A percentile compares a stretch with the other conserved stretches of the same genome.
phyloP scores from a whole-genome alignment of 805 yeast species.

The Pichia phayaonensis region DNA sequence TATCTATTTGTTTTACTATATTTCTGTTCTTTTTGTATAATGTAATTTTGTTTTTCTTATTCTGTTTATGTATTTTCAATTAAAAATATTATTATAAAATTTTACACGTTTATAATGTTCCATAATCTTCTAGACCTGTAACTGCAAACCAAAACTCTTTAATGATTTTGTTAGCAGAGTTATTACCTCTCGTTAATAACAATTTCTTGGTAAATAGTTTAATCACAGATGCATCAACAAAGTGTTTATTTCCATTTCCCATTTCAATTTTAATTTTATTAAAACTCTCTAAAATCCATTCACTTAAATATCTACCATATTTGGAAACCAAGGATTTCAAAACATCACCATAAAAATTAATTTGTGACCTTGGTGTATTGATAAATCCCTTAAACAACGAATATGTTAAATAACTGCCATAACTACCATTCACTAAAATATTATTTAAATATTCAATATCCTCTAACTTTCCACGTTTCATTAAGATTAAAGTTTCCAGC shows the following conservation, averaged over 20 bases:
- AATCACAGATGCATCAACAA: constrained; percentile 20
- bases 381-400: constrained; percentile 37
- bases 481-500: constrained; percentile 43
- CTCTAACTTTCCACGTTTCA: constrained; percentile 35
- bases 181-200: constrained; percentile 55
- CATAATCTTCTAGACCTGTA: constrained; percentile 46
- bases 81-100: too few relatives aligned
- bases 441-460: constrained; percentile 25
- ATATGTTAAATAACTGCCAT: constrained; percentile 29
- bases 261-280: constrained; percentile 23
- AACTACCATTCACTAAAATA: constrained; percentile 24
- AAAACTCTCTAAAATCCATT: constrained; percentile 37
- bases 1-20: background rate
- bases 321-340: constrained; percentile 33
- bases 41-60: background rate
- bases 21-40: background rate
- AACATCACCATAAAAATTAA: constrained; percentile 51
- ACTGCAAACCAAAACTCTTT: constrained; percentile 58
- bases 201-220: constrained; percentile 47
- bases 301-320: constrained; percentile 34
- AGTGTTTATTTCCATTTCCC: constrained; percentile 17
- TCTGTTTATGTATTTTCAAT: background rate
- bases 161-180: constrained; percentile 48
- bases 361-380: constrained; percentile 48
- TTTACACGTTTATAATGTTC: background rate